These are phyloP conservation scores for Cyclocybe cylindracea DNA, from an alignment of 768 basidiomycete species.

Conservation along the genomic window DNA sequence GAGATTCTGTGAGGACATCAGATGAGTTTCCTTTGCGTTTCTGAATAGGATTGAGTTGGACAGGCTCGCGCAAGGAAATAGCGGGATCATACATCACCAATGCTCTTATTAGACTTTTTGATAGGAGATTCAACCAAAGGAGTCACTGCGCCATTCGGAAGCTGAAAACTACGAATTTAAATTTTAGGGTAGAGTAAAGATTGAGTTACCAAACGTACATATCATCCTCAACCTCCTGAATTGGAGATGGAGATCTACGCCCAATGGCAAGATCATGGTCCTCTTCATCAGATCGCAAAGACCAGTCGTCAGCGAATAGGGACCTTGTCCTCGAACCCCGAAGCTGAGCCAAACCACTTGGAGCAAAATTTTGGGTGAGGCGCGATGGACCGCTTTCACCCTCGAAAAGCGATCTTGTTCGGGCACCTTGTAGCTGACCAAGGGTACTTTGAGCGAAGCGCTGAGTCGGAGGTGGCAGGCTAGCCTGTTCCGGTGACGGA, in stretches of 20 bases:
- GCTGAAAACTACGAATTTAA: neutral
- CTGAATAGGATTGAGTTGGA: no score
- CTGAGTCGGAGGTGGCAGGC: conserved; percentile 32
- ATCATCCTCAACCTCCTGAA: neutral
- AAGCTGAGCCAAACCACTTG: neutral
- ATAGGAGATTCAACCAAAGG: no score
- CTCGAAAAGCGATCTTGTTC: neutral
- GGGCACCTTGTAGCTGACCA: conserved; percentile 16
- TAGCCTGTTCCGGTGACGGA: neutral
- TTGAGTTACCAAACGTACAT: conserved; percentile 11
- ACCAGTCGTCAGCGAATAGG: neutral
- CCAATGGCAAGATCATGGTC: neutral
- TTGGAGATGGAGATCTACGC: no score
- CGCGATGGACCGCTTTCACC: no score
- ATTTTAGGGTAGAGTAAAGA: neutral
- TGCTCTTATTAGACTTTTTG: no score
- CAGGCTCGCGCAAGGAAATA: no score
- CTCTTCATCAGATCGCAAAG: neutral
- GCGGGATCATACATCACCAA: no score
- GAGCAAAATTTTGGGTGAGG: neutral
- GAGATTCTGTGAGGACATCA: no score
- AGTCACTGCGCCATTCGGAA: neutral
- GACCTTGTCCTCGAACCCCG: neutral
- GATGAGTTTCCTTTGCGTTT: no score
- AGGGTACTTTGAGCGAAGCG: conserved; percentile 42